A percentile compares a stretch with the other conserved stretches of the same genome.
Conservation (phyloP, 805 yeast species). For the Candida railenensis region DNA sequence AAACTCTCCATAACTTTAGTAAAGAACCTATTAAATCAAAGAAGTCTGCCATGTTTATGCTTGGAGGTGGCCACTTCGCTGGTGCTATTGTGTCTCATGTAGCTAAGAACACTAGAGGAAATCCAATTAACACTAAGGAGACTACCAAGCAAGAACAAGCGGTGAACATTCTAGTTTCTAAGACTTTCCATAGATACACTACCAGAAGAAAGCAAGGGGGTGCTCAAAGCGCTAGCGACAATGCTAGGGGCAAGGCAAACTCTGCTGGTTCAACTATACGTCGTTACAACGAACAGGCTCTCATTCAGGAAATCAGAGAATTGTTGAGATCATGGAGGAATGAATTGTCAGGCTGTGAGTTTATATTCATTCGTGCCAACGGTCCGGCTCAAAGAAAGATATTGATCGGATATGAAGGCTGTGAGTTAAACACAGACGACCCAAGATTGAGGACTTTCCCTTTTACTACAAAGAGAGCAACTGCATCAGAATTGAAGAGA, state of each 20-base stretch:
- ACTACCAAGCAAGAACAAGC: constrained; percentile 54
- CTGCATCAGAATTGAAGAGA: constrained; percentile 71
- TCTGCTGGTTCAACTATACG: constrained; percentile 93
- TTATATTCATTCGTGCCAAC: constrained; percentile 77
- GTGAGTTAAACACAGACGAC: constrained; percentile 53
- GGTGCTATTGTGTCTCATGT: constrained; percentile 86
- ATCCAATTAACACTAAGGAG: constrained; percentile 45
- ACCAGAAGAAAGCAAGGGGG: constrained; percentile 98
- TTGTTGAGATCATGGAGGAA: constrained; percentile 65
- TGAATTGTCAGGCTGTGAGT: constrained; percentile 58
- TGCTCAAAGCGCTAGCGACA: constrained; percentile 88
- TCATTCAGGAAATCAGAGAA: constrained; percentile 74
- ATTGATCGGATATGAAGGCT: constrained; percentile 65
- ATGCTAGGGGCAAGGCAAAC: constrained; percentile 90
- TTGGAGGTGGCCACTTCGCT: constrained; percentile 98
- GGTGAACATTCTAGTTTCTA: constrained; percentile 67
- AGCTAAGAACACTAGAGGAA: constrained; percentile 56
- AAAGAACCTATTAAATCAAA: constrained; percentile 18
- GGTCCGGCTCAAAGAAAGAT: constrained; percentile 67
- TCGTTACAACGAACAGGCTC: constrained; percentile 84
- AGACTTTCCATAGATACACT: constrained; percentile 91
- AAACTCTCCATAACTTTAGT: constrained; percentile 42
- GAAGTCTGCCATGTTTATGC: constrained; percentile 81
- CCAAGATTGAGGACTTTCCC: constrained; percentile 70
- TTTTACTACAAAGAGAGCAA: constrained; percentile 87